Evolutionary conservation across 2,329 filamentous ascomycete species (phyloP).

Genomic region (Mariannaea sp.): DNA sequence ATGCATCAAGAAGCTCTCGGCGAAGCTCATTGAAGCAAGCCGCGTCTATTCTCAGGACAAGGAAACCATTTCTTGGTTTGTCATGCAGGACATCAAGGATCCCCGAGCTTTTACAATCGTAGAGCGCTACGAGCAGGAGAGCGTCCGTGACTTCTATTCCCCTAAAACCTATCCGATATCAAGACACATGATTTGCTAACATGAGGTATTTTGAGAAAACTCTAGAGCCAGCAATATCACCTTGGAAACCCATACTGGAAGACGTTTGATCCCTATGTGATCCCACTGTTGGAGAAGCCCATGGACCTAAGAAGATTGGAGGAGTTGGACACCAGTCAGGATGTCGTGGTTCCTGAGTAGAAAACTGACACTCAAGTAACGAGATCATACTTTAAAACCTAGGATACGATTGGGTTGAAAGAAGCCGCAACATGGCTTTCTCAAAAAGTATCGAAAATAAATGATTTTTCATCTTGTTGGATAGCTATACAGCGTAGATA

Average conservation of each 20-base stretch:
- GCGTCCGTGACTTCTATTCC: slow-evolving; percentile 47
- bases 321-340: slow-evolving; percentile 65
- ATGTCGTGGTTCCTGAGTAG: slow-evolving; percentile 47
- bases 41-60: slow-evolving; percentile 73
- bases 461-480: too few species aligned
- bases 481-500: too few species aligned
- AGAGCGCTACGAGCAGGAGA: slow-evolving; percentile 72
- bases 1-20: slow-evolving; percentile 68
- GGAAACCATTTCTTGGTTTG: slow-evolving; percentile 73
- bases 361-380: not conserved
- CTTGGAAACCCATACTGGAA: slow-evolving; percentile 75
- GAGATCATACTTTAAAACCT: not conserved
- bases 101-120: slow-evolving; percentile 74
- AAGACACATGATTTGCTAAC: too few species aligned
- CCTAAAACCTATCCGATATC: not conserved
- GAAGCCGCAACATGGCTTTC: not conserved
- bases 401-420: not conserved
- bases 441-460: too few species aligned
- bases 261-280: slow-evolving; percentile 76
- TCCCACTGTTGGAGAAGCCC: slow-evolving; percentile 67
- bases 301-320: slow-evolving; percentile 73
- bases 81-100: slow-evolving; percentile 76
- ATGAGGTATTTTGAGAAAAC: not conserved
- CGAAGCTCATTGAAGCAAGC: slow-evolving; percentile 76
- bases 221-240: slow-evolving; percentile 63